Evolutionary conservation across 2,329 filamentous ascomycete genomes (phyloP).

Genomic region (Purpureocillium takamizusanense): DNA sequence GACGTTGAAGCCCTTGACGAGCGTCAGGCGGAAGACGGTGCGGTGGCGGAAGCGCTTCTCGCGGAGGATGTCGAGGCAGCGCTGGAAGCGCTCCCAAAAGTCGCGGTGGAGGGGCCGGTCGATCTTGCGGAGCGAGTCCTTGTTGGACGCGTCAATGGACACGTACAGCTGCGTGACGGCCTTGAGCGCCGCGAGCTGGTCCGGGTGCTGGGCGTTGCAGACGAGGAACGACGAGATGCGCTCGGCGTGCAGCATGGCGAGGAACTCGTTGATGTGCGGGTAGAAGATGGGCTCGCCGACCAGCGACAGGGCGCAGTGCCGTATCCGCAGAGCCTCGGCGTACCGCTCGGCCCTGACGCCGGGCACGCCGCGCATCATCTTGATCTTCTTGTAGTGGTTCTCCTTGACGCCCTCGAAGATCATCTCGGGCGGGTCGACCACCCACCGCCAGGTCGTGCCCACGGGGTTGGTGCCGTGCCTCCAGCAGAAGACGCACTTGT

Average conservation of each 20-base stretch:
- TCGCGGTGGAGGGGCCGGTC: conserved; percentile 89
- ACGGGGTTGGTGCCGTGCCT: conserved; percentile 95
- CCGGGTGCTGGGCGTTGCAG: conserved; percentile 94
- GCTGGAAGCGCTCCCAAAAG: conserved; percentile 93
- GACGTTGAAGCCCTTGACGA: conserved; percentile 97
- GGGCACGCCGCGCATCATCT: conserved; percentile 89
- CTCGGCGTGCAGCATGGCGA: conserved; percentile 72
- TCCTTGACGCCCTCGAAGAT: conserved; percentile 88
- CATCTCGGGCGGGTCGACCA: conserved; percentile 79
- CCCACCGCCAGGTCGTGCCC: conserved; percentile 93
- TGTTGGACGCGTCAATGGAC: conserved; percentile 89
- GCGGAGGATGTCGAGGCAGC: conserved; percentile 81
- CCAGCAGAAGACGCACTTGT: conserved; percentile 99
- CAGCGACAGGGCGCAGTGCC: conserved; percentile 84
- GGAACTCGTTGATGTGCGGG: conserved; percentile 90
- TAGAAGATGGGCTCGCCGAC: conserved; percentile 99
- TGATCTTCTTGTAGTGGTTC: conserved; percentile 94
- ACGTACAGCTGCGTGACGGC: conserved; percentile 95
- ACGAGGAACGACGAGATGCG: conserved; percentile 91
- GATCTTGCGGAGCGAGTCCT: conserved; percentile 77
- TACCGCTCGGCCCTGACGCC: conserved; percentile 89
- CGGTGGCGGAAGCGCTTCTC: conserved; percentile 77
- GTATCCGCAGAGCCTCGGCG: conserved; percentile 83
- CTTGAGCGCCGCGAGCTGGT: conserved; percentile 71
- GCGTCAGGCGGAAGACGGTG: conserved; percentile 87